These are phyloP conservation scores for Epichloe typhina DNA, from an alignment of 2,329 filamentous ascomycete species.

Conservation along the genomic window DNA sequence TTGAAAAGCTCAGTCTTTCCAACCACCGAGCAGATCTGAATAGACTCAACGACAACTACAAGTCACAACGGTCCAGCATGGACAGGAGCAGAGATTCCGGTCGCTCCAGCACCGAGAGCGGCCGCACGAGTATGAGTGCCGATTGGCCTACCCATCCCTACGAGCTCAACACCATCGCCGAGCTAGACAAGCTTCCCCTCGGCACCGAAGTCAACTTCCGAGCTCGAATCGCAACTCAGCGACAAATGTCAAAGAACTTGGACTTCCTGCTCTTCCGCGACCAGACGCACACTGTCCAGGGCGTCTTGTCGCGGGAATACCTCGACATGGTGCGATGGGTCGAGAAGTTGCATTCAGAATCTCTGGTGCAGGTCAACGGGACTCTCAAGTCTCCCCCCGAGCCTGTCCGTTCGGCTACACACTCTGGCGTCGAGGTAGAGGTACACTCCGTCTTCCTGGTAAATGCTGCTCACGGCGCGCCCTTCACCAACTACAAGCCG, in stretches of 20 bases:
- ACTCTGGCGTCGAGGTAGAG: constrained; percentile 64
- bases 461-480: constrained; percentile 33
- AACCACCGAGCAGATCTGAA: constrained; percentile 10
- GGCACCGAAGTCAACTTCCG: constrained; percentile 29
- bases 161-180: constrained; percentile 25
- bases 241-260: constrained; percentile 68
- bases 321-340: constrained; percentile 78
- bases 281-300: constrained; percentile 71
- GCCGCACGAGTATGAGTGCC: constrained; percentile 22
- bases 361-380: constrained; percentile 64
- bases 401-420: constrained; percentile 59
- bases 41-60: constrained; percentile 5
- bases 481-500: constrained; percentile 46
- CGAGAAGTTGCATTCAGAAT: constrained; percentile 67
- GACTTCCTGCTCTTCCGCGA: constrained; percentile 82
- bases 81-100: constrained; percentile 15
- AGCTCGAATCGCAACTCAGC: constrained; percentile 44
- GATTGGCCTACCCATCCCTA: constrained; percentile 27
- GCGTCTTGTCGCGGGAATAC: constrained; percentile 46
- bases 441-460: constrained; percentile 43
- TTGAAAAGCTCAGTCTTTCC: constrained; percentile 15
- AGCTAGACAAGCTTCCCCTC: constrained; percentile 23
- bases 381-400: constrained; percentile 60
- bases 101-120: constrained; percentile 18
- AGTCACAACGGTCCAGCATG: constrained; percentile 13